Evolutionary conservation across 2,329 filamentous ascomycete species (phyloP).

Genomic region (Trichoderma brevicompactum): DNA sequence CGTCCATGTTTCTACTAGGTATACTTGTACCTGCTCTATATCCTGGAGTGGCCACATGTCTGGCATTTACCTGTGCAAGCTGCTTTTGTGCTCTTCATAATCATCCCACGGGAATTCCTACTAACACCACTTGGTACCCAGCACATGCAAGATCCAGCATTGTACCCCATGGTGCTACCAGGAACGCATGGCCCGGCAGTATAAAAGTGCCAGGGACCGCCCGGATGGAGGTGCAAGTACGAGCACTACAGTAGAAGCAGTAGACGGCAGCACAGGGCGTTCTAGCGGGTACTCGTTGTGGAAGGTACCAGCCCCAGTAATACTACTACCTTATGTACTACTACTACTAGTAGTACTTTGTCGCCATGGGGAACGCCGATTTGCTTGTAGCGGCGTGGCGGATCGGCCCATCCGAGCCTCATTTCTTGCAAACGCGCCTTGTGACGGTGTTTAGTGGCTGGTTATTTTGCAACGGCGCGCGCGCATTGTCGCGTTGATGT

Average conservation of each 20-base stretch:
- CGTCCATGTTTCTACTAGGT: neutral
- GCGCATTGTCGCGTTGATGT: conserved; percentile 1
- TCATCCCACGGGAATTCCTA: too few relatives aligned
- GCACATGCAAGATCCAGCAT: neutral
- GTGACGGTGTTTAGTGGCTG: neutral
- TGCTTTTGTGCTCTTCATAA: too few relatives aligned
- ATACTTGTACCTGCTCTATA: neutral
- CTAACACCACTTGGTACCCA: neutral
- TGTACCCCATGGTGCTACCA: neutral
- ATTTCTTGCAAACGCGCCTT: conserved; percentile 6
- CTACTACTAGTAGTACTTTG: too few relatives aligned
- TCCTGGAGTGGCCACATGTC: too few relatives aligned
- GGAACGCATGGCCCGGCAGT: conserved; percentile 1
- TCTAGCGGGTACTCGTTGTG: neutral
- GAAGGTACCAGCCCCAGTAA: too few relatives aligned
- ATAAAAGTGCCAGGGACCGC: neutral
- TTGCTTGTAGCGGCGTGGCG: conserved; percentile 5
- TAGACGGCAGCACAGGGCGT: conserved; percentile 12
- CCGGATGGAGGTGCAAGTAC: neutral
- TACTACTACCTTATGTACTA: too few relatives aligned
- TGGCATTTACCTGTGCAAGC: too few relatives aligned
- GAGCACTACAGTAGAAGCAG: conserved; percentile 16
- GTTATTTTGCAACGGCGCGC: neutral
- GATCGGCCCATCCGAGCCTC: conserved; percentile 26
- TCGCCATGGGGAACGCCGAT: conserved; percentile 2